These are phyloP conservation scores for Cynara cardunculus DNA, from an alignment of 129 eudicot genomes.

Conservation along the genomic window DNA sequence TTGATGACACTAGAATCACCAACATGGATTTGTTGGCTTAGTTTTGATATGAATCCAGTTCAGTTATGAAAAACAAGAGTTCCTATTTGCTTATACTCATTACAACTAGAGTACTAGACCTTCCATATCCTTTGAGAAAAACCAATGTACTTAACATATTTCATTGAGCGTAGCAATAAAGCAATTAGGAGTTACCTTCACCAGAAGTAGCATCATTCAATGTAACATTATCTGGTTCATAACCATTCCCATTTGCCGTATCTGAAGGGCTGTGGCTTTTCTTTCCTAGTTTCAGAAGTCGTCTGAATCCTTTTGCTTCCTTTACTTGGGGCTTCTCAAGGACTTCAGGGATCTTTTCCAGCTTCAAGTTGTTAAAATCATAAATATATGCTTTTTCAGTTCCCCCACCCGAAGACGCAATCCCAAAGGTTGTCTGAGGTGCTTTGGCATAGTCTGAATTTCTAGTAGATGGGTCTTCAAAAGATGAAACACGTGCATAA, in stretches of 20 bases:
- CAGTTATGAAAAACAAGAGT: no score
- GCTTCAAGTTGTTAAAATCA: constrained; percentile 35
- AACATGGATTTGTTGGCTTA: no score
- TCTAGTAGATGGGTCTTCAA: constrained; percentile 69
- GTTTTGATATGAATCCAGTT: no score
- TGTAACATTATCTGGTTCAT: constrained; percentile 20
- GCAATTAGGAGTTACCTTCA: constrained; percentile 47
- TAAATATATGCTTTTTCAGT: constrained; percentile 38
- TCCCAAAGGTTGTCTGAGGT: constrained; percentile 35
- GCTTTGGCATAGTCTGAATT: constrained; percentile 61
- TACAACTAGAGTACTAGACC: not conserved
- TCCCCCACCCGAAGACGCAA: constrained; percentile 22
- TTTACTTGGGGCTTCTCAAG: constrained; percentile 50
- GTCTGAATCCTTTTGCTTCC: constrained; percentile 72
- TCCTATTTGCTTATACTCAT: no score
- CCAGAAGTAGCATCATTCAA: constrained; percentile 33
- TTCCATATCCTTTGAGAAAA: not conserved
- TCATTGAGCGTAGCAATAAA: not conserved
- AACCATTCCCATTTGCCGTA: constrained; percentile 31
- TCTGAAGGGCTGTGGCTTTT: constrained; percentile 54
- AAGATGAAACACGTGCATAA: constrained; percentile 65
- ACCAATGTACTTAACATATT: not conserved
- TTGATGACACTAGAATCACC: no score
- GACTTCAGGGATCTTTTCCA: constrained; percentile 49
- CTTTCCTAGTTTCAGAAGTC: constrained; percentile 77